phyloP scores from a whole-genome alignment of 257 asterid genomes.

The Przewalskia tangutica region DNA sequence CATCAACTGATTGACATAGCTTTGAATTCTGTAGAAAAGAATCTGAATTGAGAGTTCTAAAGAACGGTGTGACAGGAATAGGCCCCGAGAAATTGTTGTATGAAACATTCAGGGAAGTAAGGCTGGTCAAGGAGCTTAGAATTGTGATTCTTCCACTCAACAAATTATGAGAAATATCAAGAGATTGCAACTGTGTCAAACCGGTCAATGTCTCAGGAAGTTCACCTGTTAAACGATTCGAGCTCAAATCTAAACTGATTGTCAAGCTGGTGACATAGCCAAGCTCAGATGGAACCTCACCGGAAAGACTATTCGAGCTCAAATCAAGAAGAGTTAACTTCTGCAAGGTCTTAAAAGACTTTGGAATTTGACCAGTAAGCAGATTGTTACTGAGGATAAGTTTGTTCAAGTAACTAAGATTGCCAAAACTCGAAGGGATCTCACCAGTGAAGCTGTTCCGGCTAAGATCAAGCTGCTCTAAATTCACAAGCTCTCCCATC shows the following conservation, averaged over 20 bases:
- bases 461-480: slow-evolving; percentile 95
- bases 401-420: slow-evolving; percentile 74
- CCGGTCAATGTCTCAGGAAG: slow-evolving; percentile 65
- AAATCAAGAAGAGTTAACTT: slow-evolving; percentile 74
- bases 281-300: slow-evolving; percentile 55
- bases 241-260: slow-evolving; percentile 66
- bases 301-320: slow-evolving; percentile 69
- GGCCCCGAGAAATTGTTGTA: slow-evolving; percentile 84
- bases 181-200: slow-evolving; percentile 70
- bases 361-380: slow-evolving; percentile 50
- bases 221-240: slow-evolving; percentile 57
- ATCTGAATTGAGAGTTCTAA: slow-evolving; percentile 41
- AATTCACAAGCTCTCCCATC: slow-evolving; percentile 58
- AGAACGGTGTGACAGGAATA: slow-evolving; percentile 73
- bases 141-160: slow-evolving; percentile 48
- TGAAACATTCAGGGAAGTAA: slow-evolving; percentile 61
- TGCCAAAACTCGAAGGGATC: slow-evolving; percentile 77
- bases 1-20: slow-evolving; percentile 72
- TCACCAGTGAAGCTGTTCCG: slow-evolving; percentile 64
- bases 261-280: slow-evolving; percentile 63
- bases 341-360: slow-evolving; percentile 54
- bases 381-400: slow-evolving; percentile 63
- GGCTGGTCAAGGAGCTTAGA: slow-evolving; percentile 62
- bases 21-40: slow-evolving; percentile 59
- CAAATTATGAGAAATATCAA: slow-evolving; percentile 59